These are phyloP conservation scores for Yamadazyma sp. DNA, from an alignment of 805 yeast species.

Conservation along the genomic window DNA sequence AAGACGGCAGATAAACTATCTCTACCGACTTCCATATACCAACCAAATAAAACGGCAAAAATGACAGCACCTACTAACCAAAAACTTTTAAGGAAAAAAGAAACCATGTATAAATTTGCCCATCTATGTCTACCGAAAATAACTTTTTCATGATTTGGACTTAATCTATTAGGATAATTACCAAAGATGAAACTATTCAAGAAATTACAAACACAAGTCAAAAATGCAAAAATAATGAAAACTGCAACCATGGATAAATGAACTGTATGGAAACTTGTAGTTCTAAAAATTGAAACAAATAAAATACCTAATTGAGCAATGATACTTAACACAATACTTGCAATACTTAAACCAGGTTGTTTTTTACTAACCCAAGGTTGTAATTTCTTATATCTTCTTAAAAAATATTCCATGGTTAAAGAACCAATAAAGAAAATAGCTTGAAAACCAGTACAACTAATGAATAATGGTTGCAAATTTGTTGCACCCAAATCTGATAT, in stretches of 20 bases:
- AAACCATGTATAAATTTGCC: conserved; percentile 42
- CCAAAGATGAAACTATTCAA: conserved; percentile 38
- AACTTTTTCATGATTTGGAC: conserved; percentile 38
- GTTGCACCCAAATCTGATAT: conserved; percentile 90
- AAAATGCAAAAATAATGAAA: conserved; percentile 65
- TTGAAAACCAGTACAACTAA: conserved; percentile 72
- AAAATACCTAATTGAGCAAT: conserved; percentile 72
- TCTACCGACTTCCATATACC: conserved; percentile 28
- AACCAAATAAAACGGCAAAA: conserved; percentile 70
- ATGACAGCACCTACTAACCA: conserved; percentile 70
- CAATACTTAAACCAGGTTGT: conserved; percentile 44
- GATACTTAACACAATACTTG: conserved; percentile 41
- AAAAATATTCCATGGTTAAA: conserved; percentile 56
- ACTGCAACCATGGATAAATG: conserved; percentile 69
- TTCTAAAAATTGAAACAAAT: conserved; percentile 71
- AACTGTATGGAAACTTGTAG: conserved; percentile 52
- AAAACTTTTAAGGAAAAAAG: conserved; percentile 50
- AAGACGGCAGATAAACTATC: conserved; percentile 55
- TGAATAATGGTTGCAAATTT: conserved; percentile 78
- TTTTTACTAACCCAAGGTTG: conserved; percentile 46
- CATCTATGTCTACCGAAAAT: conserved; percentile 36
- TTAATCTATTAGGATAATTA: conserved; percentile 30
- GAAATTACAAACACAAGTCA: conserved; percentile 41
- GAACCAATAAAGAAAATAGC: conserved; percentile 70
- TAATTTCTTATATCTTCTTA: conserved; percentile 56